Percentiles rank a stretch among this genome's conserved stretches.
These are phyloP conservation scores for Caloboletus inedulis DNA, from an alignment of 1,284 basidiomycete species.

Conservation along the genomic window DNA sequence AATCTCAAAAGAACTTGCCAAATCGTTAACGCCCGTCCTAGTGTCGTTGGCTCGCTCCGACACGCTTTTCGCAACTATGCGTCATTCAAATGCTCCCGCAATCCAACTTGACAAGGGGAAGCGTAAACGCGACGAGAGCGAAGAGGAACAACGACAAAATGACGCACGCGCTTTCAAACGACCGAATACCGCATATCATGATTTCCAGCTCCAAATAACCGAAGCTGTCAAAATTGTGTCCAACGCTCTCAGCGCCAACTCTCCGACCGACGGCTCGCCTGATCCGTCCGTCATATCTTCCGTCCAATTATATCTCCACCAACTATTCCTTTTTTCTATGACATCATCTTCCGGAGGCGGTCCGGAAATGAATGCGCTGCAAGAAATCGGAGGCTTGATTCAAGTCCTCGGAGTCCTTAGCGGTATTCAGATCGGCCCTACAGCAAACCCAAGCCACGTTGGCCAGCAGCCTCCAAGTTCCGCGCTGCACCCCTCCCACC, in stretches of 20 bases:
- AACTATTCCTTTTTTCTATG: conserved; percentile 70
- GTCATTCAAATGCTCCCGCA: conserved; percentile 56
- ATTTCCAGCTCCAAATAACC: conserved; percentile 50
- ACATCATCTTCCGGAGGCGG: conserved; percentile 58
- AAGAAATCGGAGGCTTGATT: conserved; percentile 71
- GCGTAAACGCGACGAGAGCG: conserved; percentile 60
- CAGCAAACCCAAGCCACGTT: conserved; percentile 27
- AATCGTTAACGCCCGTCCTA: conserved; percentile 54
- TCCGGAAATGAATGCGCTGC: conserved; percentile 52
- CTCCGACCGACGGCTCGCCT: conserved; percentile 42
- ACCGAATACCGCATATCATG: conserved; percentile 37
- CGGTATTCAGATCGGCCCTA: conserved; percentile 63
- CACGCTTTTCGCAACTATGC: conserved; percentile 57
- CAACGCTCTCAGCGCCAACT: conserved; percentile 39
- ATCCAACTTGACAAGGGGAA: conserved; percentile 62
- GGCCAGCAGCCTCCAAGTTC: conserved; percentile 14
- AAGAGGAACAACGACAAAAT: conserved; percentile 38
- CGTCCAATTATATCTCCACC: conserved; percentile 65
- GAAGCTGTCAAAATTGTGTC: conserved; percentile 56
- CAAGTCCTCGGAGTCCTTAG: conserved; percentile 75
- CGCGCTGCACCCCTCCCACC: conserved; percentile 31
- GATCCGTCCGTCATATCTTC: conserved; percentile 58
- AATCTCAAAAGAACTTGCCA: conserved; percentile 51
- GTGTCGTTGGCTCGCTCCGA: conserved; percentile 63
- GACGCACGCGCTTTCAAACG: conserved; percentile 43